Conservation (phyloP, 257 asterid species). For the Przewalskia tangutica region DNA sequence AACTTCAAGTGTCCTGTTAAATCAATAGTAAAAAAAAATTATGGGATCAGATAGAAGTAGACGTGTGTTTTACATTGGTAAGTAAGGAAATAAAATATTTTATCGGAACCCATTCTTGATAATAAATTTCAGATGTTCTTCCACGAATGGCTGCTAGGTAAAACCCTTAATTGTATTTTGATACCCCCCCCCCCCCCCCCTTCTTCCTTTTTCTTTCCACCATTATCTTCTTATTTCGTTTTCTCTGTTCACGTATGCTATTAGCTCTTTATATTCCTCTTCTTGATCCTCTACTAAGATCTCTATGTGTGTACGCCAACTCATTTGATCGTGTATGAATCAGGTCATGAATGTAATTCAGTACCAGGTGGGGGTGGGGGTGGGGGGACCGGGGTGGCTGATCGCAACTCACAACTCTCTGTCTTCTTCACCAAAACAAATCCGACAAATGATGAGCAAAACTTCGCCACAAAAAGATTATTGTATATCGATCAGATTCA, state of each 20-base stretch:
- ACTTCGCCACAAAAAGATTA: not conserved
- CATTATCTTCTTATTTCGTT: not conserved
- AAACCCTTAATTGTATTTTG: not conserved
- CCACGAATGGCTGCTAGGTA: not conserved
- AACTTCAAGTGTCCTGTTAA: slow-evolving; percentile 73
- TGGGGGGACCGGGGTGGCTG: not conserved
- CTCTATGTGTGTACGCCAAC: not conserved
- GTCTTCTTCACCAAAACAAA: not conserved
- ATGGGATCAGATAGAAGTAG: not conserved
- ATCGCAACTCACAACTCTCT: not conserved
- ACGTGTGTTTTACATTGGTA: not conserved
- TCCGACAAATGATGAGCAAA: not conserved
- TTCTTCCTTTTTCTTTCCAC: not conserved
- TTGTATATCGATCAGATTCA: not conserved
- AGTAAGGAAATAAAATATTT: not conserved
- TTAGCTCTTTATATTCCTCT: not conserved
- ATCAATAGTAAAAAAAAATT: slow-evolving; percentile 1
- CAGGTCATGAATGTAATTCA: not conserved
- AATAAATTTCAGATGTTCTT: not conserved
- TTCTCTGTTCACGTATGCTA: not conserved
- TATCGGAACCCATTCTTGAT: not conserved
- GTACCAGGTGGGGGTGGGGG: not conserved
- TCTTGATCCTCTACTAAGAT: not conserved
- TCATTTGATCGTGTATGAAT: not conserved
- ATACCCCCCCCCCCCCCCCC: not conserved